Evolutionary conservation across 2,329 filamentous ascomycete genomes (phyloP).

Genomic region (Hypocrella siamensis): DNA sequence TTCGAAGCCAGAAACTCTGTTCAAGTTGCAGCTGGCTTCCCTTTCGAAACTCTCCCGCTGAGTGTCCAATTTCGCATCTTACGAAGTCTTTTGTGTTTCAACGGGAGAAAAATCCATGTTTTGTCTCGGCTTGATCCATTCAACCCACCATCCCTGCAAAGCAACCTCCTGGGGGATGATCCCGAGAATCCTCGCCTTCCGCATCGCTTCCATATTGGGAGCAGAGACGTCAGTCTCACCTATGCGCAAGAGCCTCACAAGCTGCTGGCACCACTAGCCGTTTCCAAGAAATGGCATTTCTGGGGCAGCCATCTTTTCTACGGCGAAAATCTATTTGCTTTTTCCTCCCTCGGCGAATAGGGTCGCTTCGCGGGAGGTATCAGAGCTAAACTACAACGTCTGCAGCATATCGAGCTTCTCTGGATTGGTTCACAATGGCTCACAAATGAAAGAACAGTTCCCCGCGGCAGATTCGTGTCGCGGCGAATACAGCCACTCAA

Average conservation of each 20-base stretch:
- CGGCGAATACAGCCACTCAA: conserved; percentile 19
- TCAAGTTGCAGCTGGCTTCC: background rate
- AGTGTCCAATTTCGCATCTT: conserved; percentile 20
- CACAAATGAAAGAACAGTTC: conserved; percentile 6
- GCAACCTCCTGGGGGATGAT: background rate
- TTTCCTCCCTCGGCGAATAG: conserved; percentile 37
- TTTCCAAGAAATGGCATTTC: conserved; percentile 23
- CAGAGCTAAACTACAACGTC: conserved; percentile 20
- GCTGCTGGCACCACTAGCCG: conserved; percentile 21
- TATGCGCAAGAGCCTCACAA: conserved; percentile 17
- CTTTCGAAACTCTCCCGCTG: background rate
- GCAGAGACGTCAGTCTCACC: conserved; percentile 14
- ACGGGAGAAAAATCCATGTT: conserved; percentile 20
- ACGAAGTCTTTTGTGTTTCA: conserved; percentile 17
- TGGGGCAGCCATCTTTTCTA: conserved; percentile 29
- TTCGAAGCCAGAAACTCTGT: background rate
- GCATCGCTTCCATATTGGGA: conserved; percentile 23
- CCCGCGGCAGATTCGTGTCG: conserved; percentile 15
- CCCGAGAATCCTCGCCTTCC: conserved; percentile 9
- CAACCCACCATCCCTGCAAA: conserved; percentile 6
- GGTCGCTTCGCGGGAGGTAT: conserved; percentile 29
- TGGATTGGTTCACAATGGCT: conserved; percentile 22
- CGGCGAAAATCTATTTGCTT: conserved; percentile 31
- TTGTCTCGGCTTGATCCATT: conserved; percentile 27
- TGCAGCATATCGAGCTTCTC: conserved; percentile 28